These are phyloP conservation scores for Lojkania enalia DNA, from an alignment of 2,329 filamentous ascomycete species.

Conservation along the genomic window DNA sequence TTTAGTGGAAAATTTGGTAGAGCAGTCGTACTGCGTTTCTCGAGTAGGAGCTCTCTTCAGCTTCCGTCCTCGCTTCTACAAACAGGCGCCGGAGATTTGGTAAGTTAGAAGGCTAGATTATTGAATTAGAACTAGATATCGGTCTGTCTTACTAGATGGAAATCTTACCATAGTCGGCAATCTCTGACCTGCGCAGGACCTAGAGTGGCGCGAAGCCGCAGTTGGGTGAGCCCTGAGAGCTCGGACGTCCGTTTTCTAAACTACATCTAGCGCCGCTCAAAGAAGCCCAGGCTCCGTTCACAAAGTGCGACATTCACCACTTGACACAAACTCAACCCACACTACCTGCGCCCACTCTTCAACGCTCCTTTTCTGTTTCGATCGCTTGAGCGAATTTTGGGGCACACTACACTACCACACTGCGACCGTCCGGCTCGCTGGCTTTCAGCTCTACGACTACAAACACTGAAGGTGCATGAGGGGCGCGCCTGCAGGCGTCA, in stretches of 20 bases:
- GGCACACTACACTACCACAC: too few relatives aligned
- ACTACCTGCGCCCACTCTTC: too few relatives aligned
- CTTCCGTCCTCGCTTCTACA: conserved; percentile 88
- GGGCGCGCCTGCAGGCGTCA: conserved; percentile 37
- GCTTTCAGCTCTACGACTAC: conserved; percentile 4
- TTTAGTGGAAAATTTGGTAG: not conserved
- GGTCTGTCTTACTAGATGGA: too few relatives aligned
- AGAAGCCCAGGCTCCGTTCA: conserved; percentile 24
- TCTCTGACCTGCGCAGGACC: too few relatives aligned
- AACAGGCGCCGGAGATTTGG: conserved; percentile 96
- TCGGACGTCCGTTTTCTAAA: conserved; percentile 1
- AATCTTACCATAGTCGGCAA: too few relatives aligned
- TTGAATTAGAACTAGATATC: too few relatives aligned
- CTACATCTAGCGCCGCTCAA: conserved; percentile 5
- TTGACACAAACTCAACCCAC: too few relatives aligned
- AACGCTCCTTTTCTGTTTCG: too few relatives aligned
- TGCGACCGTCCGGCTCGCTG: too few relatives aligned
- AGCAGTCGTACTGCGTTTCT: conserved; percentile 74
- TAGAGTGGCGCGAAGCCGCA: too few relatives aligned
- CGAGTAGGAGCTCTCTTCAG: conserved; percentile 93
- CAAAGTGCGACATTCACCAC: not conserved
- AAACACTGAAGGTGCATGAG: conserved; percentile 33
- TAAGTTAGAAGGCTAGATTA: conserved; percentile 67
- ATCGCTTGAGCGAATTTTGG: too few relatives aligned
- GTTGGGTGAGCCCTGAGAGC: too few relatives aligned